phyloP scores from a whole-genome alignment of 2,329 filamentous ascomycete species.

The Sporothrix curviconia region DNA sequence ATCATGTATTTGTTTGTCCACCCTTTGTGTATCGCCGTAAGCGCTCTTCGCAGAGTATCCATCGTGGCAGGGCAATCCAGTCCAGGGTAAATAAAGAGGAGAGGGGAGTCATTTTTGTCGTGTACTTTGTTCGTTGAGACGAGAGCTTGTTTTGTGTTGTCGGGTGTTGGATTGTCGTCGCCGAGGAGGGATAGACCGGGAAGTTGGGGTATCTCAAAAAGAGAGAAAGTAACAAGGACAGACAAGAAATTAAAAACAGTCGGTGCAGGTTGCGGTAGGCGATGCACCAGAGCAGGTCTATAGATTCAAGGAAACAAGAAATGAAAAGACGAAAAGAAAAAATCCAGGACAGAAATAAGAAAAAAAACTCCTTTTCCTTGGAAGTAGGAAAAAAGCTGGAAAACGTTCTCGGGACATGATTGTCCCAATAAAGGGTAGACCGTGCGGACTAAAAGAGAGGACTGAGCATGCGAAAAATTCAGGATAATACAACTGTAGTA shows the following conservation, averaged over 20 bases:
- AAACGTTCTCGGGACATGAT: conserved; percentile 14
- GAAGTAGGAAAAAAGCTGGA: conserved; percentile 7
- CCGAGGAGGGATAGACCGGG: conserved; percentile 8
- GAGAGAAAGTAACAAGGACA: background rate
- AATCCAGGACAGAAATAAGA: background rate
- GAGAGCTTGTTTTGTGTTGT: background rate
- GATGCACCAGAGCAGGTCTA: conserved; percentile 18
- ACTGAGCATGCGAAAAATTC: too few species aligned
- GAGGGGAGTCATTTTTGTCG: too few species aligned
- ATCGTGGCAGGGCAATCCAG: conserved; percentile 5
- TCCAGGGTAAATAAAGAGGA: background rate
- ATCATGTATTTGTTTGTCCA: conserved; percentile 1
- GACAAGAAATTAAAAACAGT: conserved; percentile 1
- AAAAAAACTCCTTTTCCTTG: conserved; percentile 6
- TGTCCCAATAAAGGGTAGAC: conserved; percentile 5
- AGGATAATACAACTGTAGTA: too few species aligned
- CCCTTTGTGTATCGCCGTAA: background rate
- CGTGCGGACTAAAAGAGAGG: too few species aligned
- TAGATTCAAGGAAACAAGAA: background rate
- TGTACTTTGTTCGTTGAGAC: too few species aligned
- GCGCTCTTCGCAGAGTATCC: conserved; percentile 5
- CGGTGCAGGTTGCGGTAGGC: conserved; percentile 9
- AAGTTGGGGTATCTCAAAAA: conserved; percentile 16
- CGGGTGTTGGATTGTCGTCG: conserved; percentile 10
- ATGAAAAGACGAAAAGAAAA: conserved; percentile 1